Evolutionary conservation across 768 basidiomycete species (phyloP).

Genomic region (Phylloporus sp.): DNA sequence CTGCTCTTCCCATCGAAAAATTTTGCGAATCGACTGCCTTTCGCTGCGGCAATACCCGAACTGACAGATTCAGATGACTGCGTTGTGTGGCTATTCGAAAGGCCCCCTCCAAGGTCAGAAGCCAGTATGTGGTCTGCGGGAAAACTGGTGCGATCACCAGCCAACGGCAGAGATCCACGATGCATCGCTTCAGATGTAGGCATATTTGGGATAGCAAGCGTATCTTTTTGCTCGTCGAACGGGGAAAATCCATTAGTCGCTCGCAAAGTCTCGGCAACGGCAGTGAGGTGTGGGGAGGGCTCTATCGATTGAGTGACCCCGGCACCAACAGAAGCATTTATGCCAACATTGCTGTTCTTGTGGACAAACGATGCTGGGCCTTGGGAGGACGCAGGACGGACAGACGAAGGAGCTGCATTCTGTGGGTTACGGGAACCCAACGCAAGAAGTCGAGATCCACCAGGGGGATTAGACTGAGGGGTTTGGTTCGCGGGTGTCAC

Average conservation of each 20-base stretch:
- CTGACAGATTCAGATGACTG: conserved; percentile 30
- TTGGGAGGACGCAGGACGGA: conserved; percentile 21
- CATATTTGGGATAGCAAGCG: neutral
- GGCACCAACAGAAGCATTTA: conserved; percentile 7
- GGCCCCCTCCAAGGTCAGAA: conserved; percentile 16
- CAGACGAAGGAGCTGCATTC: conserved; percentile 12
- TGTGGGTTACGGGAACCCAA: conserved; percentile 29
- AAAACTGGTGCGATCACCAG: conserved; percentile 23
- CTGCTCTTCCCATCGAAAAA: conserved; percentile 75
- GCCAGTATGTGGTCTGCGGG: conserved; percentile 18
- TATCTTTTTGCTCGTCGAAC: conserved; percentile 44
- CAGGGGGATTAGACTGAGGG: conserved; percentile 36
- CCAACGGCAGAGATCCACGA: conserved; percentile 15
- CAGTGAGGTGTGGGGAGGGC: conserved; percentile 9
- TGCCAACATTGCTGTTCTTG: conserved; percentile 17
- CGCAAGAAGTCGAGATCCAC: conserved; percentile 42
- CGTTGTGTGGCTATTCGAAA: conserved; percentile 12
- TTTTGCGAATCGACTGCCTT: conserved; percentile 82
- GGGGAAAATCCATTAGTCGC: conserved; percentile 44
- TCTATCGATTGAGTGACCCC: conserved; percentile 15
- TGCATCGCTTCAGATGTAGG: conserved; percentile 17
- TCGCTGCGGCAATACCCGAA: conserved; percentile 48
- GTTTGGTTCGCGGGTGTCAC: conserved; percentile 34
- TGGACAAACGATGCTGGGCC: conserved; percentile 20
- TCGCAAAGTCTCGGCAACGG: conserved; percentile 11